Percentiles rank a stretch among this genome's conserved stretches.
Conservation (phyloP, 139 green algal species). For the Chlorella sp. region DNA sequence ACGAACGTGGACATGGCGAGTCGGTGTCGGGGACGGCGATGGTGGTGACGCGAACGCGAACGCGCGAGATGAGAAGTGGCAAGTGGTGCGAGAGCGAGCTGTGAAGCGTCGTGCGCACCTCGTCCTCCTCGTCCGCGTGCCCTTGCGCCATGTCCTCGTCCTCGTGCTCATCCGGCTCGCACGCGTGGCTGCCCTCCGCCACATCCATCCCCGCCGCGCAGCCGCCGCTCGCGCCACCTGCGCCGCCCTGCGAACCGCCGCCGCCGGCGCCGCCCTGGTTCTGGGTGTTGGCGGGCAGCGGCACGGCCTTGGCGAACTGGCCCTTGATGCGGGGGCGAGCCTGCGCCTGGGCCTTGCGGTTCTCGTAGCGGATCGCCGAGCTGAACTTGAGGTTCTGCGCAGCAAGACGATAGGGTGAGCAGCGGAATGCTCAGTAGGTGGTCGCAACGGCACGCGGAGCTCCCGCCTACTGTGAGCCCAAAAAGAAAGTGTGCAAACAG, state of each 20-base stretch:
- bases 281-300: not conserved
- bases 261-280: not conserved
- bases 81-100: not conserved
- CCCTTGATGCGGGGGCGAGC: constrained; percentile 48
- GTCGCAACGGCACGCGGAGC: no score
- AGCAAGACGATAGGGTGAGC: no score
- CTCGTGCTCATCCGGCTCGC: constrained; percentile 17
- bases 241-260: not conserved
- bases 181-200: not conserved
- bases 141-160: constrained; percentile 10
- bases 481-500: not conserved
- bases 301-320: constrained; percentile 49
- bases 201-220: constrained; percentile 1
- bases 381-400: constrained; percentile 49
- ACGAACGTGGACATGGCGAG: not conserved
- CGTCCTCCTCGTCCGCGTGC: constrained; percentile 16
- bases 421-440: no score
- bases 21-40: not conserved
- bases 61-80: not conserved
- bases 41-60: not conserved
- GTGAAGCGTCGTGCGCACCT: not conserved
- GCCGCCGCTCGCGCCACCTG: not conserved
- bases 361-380: constrained; percentile 67
- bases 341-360: constrained; percentile 56
- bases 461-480: not conserved